These are phyloP conservation scores for Ceratocystis alfenasii DNA, from an alignment of 2,329 filamentous ascomycete species.

Conservation along the genomic window DNA sequence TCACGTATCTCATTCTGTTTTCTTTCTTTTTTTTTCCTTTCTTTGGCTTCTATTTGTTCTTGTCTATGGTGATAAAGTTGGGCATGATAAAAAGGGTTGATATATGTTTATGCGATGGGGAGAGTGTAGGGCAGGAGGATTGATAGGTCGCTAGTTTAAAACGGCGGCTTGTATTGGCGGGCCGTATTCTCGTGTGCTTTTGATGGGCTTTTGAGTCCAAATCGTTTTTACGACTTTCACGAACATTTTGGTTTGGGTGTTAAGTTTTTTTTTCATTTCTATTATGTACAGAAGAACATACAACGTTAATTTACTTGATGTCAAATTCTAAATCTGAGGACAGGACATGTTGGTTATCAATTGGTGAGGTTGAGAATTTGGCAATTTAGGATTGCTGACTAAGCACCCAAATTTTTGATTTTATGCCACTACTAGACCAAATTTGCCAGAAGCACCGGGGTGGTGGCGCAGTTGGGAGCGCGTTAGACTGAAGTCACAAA, in stretches of 20 bases:
- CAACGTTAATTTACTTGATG: neutral
- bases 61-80: neutral
- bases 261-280: neutral
- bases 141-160: neutral
- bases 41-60: neutral
- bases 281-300: slow-evolving; percentile 9
- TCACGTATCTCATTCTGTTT: slow-evolving; percentile 21
- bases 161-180: neutral
- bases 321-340: neutral
- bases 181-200: neutral
- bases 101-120: neutral
- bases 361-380: no score
- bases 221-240: slow-evolving; percentile 16
- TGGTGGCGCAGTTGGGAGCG: slow-evolving; percentile 23
- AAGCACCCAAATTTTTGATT: neutral
- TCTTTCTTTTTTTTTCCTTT: slow-evolving; percentile 21
- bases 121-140: neutral
- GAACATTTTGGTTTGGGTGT: neutral
- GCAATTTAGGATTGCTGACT: no score
- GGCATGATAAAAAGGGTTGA: neutral
- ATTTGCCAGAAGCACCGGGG: neutral
- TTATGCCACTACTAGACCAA: neutral
- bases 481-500: slow-evolving; percentile 23
- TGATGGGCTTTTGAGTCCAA: neutral
- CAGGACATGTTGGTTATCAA: no score